Base-by-base conservation (phyloP, 345 rosid species). In the Ceriops tagal region DNA sequence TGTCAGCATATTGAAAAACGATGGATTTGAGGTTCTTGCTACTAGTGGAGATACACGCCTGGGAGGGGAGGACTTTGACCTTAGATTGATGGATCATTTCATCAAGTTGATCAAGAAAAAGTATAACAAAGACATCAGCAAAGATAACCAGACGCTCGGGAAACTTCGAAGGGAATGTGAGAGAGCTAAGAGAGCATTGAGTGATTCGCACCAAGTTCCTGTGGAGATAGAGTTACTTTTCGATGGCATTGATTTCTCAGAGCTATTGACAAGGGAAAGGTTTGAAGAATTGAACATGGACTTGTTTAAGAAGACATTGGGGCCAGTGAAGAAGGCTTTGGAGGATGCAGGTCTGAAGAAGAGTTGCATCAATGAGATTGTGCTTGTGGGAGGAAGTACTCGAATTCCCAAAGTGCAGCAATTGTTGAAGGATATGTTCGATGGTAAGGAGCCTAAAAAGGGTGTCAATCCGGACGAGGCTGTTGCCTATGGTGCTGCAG, bases 371-470 rank as follows among this genome's bases (percentile, higher is more conserved):
- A 75, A 80, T 15, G 88, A 88, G 76, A 81, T 86, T 65, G 87
- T 86, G 21, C 85, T 86, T 9, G 92, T 88, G 0, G 90, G 90
- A n/a, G 92, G 89, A 53, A 81, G 86, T 58, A 86, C 88, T 10
- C 53, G 87, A 55, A 84, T 88, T 19, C 88, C 86, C 3, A 83
- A 83, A 71, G 76, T 86, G 53, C 88, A 78, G 65, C 78, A 85
- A 56, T 3, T 85, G 69, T 62, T 85, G 75, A 84, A 76, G 64
- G 86, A 84, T 59, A 77, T 81, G 70, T 86, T 86, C 22, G 79
- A 80, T 20, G 86, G 88, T 35, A 83, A 82, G 73, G 88, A 85
- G 57, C 85, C 82, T 0, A 80, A 65, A 66, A 84, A 76, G 67
- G 85, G 84, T 30, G 70, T 84, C 37, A 82, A 85, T 76, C 87